These are phyloP conservation scores for Venturiaceae sp. DNA, from an alignment of 2,329 filamentous ascomycete genomes.

Conservation along the genomic window DNA sequence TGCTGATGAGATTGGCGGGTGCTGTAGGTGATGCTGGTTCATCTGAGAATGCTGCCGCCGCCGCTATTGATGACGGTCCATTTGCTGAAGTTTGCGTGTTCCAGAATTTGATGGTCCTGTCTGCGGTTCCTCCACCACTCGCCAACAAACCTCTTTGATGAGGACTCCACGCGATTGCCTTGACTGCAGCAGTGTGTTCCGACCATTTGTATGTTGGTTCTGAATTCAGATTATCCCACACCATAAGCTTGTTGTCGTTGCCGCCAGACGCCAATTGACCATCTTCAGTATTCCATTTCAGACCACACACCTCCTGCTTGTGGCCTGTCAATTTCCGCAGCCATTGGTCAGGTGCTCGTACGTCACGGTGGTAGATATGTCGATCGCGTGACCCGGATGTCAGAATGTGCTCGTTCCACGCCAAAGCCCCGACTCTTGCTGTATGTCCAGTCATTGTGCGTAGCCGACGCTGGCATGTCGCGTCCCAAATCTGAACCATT, in stretches of 20 bases:
- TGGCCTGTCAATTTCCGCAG: constrained; percentile 80
- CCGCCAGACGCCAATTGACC: constrained; percentile 90
- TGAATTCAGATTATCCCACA: constrained; percentile 94
- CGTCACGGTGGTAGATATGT: constrained; percentile 89
- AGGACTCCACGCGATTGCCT: constrained; percentile 95
- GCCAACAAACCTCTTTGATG: constrained; percentile 92
- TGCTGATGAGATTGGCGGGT: constrained; percentile 48
- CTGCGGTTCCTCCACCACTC: constrained; percentile 89
- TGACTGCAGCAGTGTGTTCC: constrained; percentile 91
- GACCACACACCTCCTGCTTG: constrained; percentile 94
- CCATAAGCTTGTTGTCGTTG: constrained; percentile 98
- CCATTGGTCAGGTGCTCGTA: constrained; percentile 85
- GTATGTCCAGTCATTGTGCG: constrained; percentile 97
- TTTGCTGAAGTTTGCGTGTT: constrained; percentile 74
- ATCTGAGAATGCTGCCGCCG: constrained; percentile 15
- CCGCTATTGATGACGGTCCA: constrained; percentile 11
- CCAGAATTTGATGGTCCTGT: constrained; percentile 96
- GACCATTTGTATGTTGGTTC: constrained; percentile 89
- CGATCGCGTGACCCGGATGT: constrained; percentile 92
- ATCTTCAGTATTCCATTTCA: constrained; percentile 96
- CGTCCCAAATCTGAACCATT: constrained; percentile 95
- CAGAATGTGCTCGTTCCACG: constrained; percentile 97
- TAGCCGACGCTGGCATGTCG: constrained; percentile 71
- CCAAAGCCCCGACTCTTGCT: constrained; percentile 81
- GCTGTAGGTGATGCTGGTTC: constrained; percentile 19